Conservation (phyloP, 2,329 filamentous ascomycete genomes). For the Fusarium algeriense region DNA sequence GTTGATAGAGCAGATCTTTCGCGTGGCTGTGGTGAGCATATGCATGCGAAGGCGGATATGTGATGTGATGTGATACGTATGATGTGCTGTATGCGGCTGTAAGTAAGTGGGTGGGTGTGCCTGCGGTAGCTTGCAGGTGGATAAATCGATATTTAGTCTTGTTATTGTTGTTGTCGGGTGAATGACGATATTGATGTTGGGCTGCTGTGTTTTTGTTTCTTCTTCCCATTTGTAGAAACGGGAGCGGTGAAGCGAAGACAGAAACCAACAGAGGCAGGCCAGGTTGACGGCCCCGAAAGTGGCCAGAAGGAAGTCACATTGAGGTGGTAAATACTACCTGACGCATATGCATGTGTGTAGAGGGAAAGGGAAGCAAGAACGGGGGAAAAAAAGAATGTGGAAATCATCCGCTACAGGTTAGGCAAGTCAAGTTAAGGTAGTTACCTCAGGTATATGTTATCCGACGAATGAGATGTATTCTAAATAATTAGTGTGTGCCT, state of each 20-base stretch:
- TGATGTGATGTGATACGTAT: conserved; percentile 38
- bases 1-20: conserved; percentile 32
- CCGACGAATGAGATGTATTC: not conserved
- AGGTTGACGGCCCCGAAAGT: conserved; percentile 18
- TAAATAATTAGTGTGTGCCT: not conserved
- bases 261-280: conserved; percentile 22
- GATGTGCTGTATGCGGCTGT: conserved; percentile 31
- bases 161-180: conserved; percentile 36
- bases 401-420: conserved; percentile 2
- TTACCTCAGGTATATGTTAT: not conserved
- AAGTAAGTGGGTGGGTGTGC: conserved; percentile 30
- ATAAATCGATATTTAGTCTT: conserved; percentile 12
- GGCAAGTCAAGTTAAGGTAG: not conserved
- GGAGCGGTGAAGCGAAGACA: conserved; percentile 26
- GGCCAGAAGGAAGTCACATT: conserved; percentile 23
- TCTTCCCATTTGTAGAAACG: not conserved
- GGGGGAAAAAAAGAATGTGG: not conserved
- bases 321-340: not conserved
- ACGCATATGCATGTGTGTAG: not conserved
- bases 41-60: conserved; percentile 40
- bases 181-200: conserved; percentile 25
- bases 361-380: conserved; percentile 3
- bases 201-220: conserved; percentile 9
- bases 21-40: conserved; percentile 42
- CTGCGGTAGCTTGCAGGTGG: conserved; percentile 36